Evolutionary conservation across 139 green algal genomes (phyloP).

Genomic region (Volvox reticuliferus): DNA sequence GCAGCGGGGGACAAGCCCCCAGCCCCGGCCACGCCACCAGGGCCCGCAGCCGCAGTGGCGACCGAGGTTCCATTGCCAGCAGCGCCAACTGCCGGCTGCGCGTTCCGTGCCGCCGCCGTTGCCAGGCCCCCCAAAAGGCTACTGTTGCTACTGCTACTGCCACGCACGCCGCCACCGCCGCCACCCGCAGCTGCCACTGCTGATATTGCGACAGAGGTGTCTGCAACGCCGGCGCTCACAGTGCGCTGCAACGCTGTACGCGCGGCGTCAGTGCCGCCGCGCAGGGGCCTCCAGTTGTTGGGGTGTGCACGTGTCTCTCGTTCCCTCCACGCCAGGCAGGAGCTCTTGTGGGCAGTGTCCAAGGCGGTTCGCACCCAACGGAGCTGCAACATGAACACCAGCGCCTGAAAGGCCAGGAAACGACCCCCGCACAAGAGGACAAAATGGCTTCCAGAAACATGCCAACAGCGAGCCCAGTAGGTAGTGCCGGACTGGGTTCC

Average conservation of each 20-base stretch:
- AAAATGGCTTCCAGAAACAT: too few relatives aligned
- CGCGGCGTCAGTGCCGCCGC: not conserved
- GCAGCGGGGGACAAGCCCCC: not conserved
- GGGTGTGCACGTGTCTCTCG: not conserved
- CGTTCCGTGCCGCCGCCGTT: not conserved
- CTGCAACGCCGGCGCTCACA: not conserved
- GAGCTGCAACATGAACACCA: slow-evolving; percentile 46
- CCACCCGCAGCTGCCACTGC: not conserved
- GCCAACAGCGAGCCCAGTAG: too few relatives aligned
- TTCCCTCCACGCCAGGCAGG: slow-evolving; percentile 20
- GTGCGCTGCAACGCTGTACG: not conserved
- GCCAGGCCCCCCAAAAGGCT: not conserved
- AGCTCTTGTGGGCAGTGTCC: slow-evolving; percentile 39
- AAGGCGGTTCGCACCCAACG: slow-evolving; percentile 33
- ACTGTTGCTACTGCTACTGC: not conserved
- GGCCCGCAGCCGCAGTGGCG: not conserved
- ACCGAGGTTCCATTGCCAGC: not conserved
- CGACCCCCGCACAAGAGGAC: too few relatives aligned
- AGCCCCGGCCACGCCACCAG: not conserved
- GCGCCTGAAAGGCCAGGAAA: slow-evolving; percentile 18
- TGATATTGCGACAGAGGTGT: not conserved
- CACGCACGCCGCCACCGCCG: not conserved
- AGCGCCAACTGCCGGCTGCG: not conserved
- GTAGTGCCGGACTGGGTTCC: too few relatives aligned
- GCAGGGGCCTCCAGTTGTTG: slow-evolving; percentile 24